Percentiles rank a stretch among this genome's conserved stretches.
Evolutionary conservation across 768 basidiomycete genomes (phyloP).

Genomic region (Macrocybe gigantea): DNA sequence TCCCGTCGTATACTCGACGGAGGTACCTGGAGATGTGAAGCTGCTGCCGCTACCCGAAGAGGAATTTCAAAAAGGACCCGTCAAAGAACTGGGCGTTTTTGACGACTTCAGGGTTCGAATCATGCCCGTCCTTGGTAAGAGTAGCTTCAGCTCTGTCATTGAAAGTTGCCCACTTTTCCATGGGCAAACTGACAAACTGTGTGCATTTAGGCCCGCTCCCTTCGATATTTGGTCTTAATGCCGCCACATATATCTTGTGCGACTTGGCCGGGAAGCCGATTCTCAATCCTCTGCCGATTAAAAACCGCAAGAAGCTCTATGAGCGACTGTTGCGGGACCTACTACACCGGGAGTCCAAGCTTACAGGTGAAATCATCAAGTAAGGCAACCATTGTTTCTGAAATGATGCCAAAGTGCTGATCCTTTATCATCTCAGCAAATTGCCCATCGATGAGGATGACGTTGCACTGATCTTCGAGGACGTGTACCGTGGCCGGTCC

Average conservation of each 20-base stretch:
- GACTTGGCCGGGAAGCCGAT: constrained; percentile 83
- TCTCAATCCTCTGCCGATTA: constrained; percentile 77
- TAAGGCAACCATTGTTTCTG: constrained; percentile 21
- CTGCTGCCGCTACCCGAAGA: constrained; percentile 88
- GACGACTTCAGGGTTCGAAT: constrained; percentile 94
- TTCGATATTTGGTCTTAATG: constrained; percentile 85
- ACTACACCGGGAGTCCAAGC: constrained; percentile 64
- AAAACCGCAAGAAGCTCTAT: constrained; percentile 80
- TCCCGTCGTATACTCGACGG: constrained; percentile 93
- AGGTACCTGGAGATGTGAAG: constrained; percentile 84
- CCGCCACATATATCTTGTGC: constrained; percentile 84
- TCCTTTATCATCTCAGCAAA: constrained; percentile 35
- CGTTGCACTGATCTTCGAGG: constrained; percentile 80
- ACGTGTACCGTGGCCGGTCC: constrained; percentile 75
- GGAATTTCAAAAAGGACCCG: constrained; percentile 84
- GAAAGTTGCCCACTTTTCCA: no score
- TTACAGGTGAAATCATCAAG: constrained; percentile 59
- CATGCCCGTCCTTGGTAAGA: constrained; percentile 79
- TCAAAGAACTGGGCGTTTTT: constrained; percentile 85
- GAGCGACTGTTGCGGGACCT: constrained; percentile 74
- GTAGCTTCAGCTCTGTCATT: no score
- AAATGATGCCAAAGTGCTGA: not conserved
- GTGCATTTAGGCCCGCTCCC: constrained; percentile 62
- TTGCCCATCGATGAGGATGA: constrained; percentile 82
- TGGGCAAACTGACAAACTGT: not conserved